Percentiles rank a stretch among this genome's conserved stretches.
phyloP scores from a whole-genome alignment of 805 yeast genomes.

The Scheffersomyces stipitis region DNA sequence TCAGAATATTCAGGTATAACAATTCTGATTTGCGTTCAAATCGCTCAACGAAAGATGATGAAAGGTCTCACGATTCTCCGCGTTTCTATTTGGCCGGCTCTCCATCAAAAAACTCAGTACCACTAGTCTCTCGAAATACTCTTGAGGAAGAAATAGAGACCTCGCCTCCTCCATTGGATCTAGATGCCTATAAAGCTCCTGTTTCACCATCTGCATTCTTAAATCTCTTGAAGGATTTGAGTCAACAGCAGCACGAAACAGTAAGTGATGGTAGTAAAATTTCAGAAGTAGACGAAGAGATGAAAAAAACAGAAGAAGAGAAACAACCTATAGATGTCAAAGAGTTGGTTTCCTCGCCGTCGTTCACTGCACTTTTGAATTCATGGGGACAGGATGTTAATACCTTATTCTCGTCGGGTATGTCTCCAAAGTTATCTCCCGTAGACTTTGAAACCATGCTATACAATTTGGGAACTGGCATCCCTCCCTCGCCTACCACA shows the following conservation, averaged over 20 bases:
- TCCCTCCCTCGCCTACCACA: constrained; percentile 27
- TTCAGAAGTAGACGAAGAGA: constrained; percentile 3
- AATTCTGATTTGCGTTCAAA: constrained; percentile 13
- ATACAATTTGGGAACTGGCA: constrained; percentile 18
- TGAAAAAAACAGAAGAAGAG: constrained; percentile 2
- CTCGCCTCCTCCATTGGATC: background rate
- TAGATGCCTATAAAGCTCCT: constrained; percentile 5
- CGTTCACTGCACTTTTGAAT: background rate
- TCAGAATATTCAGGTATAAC: constrained; percentile 8
- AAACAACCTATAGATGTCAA: background rate
- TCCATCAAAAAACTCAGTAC: no score
- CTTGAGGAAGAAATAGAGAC: background rate
- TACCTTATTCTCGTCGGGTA: background rate
- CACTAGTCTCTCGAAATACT: no score
- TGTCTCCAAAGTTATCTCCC: background rate
- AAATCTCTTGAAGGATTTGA: constrained; percentile 23
- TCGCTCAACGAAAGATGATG: no score
- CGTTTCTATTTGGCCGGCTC: no score
- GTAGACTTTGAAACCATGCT: background rate
- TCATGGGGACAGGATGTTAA: background rate
- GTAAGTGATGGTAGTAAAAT: constrained; percentile 1
- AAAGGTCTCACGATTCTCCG: no score
- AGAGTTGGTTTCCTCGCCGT: background rate
- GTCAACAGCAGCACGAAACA: constrained; percentile 8
- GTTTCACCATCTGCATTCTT: constrained; percentile 24